These are phyloP conservation scores for Favolaschia claudopus DNA, from an alignment of 768 basidiomycete species.

Conservation along the genomic window DNA sequence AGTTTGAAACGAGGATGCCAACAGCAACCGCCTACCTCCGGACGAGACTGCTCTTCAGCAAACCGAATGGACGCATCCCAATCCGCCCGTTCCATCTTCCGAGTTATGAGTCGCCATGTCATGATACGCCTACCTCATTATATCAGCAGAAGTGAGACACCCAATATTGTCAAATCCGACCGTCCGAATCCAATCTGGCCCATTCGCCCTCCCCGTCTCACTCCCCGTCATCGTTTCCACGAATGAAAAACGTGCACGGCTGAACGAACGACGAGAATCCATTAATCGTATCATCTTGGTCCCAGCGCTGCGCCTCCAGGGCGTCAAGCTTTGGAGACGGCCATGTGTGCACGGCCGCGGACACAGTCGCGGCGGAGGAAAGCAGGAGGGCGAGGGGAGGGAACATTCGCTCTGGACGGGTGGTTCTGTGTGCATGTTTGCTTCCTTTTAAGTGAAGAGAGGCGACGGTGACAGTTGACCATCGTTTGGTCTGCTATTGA, in stretches of 20 bases:
- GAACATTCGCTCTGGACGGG: too few relatives aligned
- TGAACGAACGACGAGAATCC: neutral
- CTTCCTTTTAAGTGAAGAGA: too few relatives aligned
- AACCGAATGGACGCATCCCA: slow-evolving; percentile 4
- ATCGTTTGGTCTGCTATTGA: too few relatives aligned
- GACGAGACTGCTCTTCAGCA: neutral
- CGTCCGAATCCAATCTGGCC: neutral
- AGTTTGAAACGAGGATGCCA: too few relatives aligned
- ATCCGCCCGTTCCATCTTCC: neutral
- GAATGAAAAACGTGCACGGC: neutral
- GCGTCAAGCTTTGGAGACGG: slow-evolving; percentile 5
- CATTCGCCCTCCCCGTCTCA: neutral
- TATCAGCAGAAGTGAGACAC: too few relatives aligned
- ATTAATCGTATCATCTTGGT: neutral
- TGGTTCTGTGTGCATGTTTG: too few relatives aligned
- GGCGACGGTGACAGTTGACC: too few relatives aligned
- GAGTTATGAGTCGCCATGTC: slow-evolving; percentile 4
- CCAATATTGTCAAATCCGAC: neutral
- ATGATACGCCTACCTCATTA: neutral
- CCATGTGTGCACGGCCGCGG: neutral
- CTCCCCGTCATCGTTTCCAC: too few relatives aligned
- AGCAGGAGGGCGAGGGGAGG: too few relatives aligned
- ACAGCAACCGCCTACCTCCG: too few relatives aligned
- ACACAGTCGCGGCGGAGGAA: too few relatives aligned
- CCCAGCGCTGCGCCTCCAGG: neutral